A percentile compares a stretch with the other conserved stretches of the same genome.
These are phyloP conservation scores for Cercophora newfieldiana DNA, from an alignment of 495 filamentous ascomycete species.

Conservation along the genomic window DNA sequence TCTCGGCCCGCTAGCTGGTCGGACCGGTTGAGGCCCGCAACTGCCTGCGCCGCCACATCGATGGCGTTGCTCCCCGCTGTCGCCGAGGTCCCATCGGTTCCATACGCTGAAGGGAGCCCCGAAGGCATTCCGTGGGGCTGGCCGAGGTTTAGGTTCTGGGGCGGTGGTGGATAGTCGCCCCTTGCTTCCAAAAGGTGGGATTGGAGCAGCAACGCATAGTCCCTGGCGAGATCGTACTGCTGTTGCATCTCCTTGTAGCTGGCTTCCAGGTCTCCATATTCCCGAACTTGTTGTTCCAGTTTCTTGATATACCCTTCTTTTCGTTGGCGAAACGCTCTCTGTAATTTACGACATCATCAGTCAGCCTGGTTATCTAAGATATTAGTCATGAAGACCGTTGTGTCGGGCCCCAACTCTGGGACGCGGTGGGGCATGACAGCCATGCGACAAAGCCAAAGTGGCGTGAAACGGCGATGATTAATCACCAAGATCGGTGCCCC, in stretches of 20 bases:
- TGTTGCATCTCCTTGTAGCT: constrained; percentile 71
- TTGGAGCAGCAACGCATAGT: constrained; percentile 90
- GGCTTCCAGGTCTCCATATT: constrained; percentile 66
- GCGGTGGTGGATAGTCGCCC: constrained; percentile 81
- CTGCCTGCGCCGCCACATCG: constrained; percentile 40
- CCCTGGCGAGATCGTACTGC: constrained; percentile 87
- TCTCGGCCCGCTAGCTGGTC: constrained; percentile 24
- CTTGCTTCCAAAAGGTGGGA: constrained; percentile 81
- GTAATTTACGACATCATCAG: constrained; percentile 9
- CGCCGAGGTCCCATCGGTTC: not conserved
- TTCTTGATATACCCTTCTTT: constrained; percentile 98
- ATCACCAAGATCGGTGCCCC: not conserved
- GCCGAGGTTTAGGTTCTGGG: constrained; percentile 49
- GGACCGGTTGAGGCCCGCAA: constrained; percentile 33
- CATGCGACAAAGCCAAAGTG: not conserved
- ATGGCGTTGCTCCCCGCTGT: constrained; percentile 20
- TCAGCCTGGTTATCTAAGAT: constrained; percentile 30
- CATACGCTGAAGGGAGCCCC: not conserved
- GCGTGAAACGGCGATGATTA: not conserved
- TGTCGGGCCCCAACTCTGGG: not conserved
- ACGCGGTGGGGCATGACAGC: not conserved
- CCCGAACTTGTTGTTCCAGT: constrained; percentile 85
- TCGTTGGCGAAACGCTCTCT: constrained; percentile 96
- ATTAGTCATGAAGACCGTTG: constrained; percentile 12
- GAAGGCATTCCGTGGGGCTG: constrained; percentile 25